Percentiles rank a stretch among this genome's conserved stretches.
phyloP scores from a whole-genome alignment of 2,329 filamentous ascomycete species.

The Colletotrichum sidae region DNA sequence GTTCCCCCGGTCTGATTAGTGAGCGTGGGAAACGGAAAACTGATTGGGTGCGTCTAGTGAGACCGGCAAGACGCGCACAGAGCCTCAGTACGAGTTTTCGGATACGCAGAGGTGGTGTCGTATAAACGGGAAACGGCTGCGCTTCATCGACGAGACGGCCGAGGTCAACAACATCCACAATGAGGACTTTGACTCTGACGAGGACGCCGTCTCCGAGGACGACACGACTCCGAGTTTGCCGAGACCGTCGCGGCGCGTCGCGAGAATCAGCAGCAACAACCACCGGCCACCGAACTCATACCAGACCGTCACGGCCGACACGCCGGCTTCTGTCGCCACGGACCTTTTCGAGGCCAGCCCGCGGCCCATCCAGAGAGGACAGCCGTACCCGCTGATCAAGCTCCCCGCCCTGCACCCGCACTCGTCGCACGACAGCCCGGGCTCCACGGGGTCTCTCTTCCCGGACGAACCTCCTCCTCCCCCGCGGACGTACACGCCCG shows the following conservation, averaged over 20 bases:
- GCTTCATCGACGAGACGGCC: slow-evolving; percentile 29
- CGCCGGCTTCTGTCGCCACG: not conserved
- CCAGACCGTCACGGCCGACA: not conserved
- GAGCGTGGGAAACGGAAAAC: not conserved
- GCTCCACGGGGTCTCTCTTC: not conserved
- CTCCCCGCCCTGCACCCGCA: slow-evolving; percentile 10
- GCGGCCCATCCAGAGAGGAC: not conserved
- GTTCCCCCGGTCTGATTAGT: not conserved
- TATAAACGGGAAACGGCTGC: slow-evolving; percentile 9
- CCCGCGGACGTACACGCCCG: not conserved
- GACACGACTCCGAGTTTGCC: not conserved
- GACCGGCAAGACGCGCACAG: not conserved
- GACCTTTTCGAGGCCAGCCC: not conserved
- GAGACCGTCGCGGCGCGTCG: not conserved
- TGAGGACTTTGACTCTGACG: slow-evolving; percentile 21
- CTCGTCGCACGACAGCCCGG: not conserved
- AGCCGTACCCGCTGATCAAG: not conserved
- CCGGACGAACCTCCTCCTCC: not conserved
- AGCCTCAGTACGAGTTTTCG: slow-evolving; percentile 21
- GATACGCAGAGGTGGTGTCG: slow-evolving; percentile 23
- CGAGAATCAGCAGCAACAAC: not conserved
- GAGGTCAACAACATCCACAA: slow-evolving; percentile 24
- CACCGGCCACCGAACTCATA: too few relatives aligned
- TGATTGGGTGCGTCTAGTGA: not conserved
- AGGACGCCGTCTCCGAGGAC: slow-evolving; percentile 6